Conservation (phyloP, 768 basidiomycete genomes). For the Strobilomyces dryophilus region DNA sequence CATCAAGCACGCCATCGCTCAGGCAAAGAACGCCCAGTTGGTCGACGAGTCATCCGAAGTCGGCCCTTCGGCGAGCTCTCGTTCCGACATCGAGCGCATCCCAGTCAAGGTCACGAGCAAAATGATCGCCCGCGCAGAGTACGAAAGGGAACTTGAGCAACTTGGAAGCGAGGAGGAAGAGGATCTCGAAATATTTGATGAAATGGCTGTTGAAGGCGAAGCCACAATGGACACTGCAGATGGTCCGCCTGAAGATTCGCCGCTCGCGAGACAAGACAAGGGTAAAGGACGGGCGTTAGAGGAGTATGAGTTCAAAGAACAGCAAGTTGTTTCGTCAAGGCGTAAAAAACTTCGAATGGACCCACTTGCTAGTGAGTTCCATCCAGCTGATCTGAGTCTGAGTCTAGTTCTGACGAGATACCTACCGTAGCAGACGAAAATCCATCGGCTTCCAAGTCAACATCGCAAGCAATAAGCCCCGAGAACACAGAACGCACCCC, state of each 20-base stretch:
- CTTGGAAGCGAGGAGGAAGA: slow-evolving; percentile 39
- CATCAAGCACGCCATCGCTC: slow-evolving; percentile 78
- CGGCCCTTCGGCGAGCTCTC: slow-evolving; percentile 8
- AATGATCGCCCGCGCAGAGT: slow-evolving; percentile 66
- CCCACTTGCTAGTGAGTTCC: slow-evolving; percentile 57
- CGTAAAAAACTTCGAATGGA: slow-evolving; percentile 54
- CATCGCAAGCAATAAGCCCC: not conserved
- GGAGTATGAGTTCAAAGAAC: slow-evolving; percentile 11
- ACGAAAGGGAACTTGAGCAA: slow-evolving; percentile 53
- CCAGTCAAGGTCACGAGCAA: slow-evolving; percentile 63
- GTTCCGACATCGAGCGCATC: slow-evolving; percentile 26
- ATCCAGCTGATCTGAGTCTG: not conserved
- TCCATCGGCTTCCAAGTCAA: not conserved
- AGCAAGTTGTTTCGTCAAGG: slow-evolving; percentile 28
- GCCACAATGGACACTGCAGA: slow-evolving; percentile 9
- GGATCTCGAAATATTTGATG: slow-evolving; percentile 36
- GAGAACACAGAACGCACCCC: slow-evolving; percentile 8
- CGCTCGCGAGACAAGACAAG: slow-evolving; percentile 20
- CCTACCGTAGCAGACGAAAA: slow-evolving; percentile 31
- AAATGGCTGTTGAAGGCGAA: slow-evolving; percentile 7
- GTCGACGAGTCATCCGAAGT: slow-evolving; percentile 29
- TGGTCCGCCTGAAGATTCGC: not conserved
- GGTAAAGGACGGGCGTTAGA: slow-evolving; percentile 37
- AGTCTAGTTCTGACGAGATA: not conserved
- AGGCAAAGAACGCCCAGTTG: slow-evolving; percentile 40